Conservation (phyloP, 169 alveolate species). For the Ichthyophthirius multifiliis region DNA sequence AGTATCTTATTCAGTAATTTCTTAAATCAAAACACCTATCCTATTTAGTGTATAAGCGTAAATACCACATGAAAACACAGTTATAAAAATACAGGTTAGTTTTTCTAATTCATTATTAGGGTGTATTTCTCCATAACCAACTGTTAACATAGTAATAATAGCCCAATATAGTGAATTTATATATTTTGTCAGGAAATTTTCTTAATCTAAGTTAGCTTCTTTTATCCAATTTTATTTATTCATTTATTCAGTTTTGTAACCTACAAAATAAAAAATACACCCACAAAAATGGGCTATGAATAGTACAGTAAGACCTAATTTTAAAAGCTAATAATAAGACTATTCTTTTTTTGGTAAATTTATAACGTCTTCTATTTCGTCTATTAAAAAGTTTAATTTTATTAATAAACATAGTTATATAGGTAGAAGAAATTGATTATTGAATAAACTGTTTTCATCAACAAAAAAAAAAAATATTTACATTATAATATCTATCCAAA, state of each 20-base stretch:
- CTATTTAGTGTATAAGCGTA: constrained; percentile 30
- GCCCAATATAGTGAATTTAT: constrained; percentile 32
- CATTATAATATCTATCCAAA: not conserved
- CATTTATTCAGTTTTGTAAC: not conserved
- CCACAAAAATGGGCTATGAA: not conserved
- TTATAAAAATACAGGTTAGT: not conserved
- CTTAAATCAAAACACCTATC: constrained; percentile 8
- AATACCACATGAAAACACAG: constrained; percentile 30
- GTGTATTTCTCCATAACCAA: constrained; percentile 40
- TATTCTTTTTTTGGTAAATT: not conserved
- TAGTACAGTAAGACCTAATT: not conserved
- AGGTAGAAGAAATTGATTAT: not conserved
- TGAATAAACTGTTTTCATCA: not conserved
- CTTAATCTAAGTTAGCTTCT: not conserved
- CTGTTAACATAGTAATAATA: constrained; percentile 39
- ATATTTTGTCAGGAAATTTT: not conserved
- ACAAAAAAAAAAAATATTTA: not conserved
- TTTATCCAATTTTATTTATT: not conserved
- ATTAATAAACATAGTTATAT: not conserved
- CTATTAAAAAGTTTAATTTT: not conserved
- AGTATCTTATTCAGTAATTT: not conserved
- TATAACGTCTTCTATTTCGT: not conserved
- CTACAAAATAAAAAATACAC: not conserved
- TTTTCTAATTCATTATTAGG: constrained; percentile 25
- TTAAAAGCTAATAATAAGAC: not conserved